Conservation (phyloP, 805 yeast species). For the Cephaloascus fragrans region DNA sequence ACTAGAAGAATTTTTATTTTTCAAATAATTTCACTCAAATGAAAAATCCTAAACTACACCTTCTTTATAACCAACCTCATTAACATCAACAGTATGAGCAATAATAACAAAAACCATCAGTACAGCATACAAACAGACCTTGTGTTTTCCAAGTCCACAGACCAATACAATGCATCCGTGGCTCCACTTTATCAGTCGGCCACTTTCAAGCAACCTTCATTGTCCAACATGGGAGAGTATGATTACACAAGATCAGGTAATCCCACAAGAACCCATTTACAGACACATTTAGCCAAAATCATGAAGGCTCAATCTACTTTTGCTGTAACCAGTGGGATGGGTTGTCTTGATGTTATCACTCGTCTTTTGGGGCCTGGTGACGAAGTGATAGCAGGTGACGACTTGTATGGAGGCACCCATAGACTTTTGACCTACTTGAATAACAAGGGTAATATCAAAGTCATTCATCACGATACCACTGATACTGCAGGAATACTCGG, state of each 20-base stretch:
- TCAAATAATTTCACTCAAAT: too few relatives aligned
- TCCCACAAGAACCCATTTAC: constrained; percentile 80
- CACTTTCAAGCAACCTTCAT: constrained; percentile 77
- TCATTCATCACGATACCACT: constrained; percentile 78
- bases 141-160: constrained; percentile 50
- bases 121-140: constrained; percentile 62
- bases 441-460: constrained; percentile 52
- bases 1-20: too few relatives aligned
- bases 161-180: constrained; percentile 69
- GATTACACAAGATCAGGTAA: constrained; percentile 88
- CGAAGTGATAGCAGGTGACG: constrained; percentile 90
- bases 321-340: constrained; percentile 90
- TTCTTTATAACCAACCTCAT: constrained; percentile 2
- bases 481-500: constrained; percentile 49
- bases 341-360: constrained; percentile 78
- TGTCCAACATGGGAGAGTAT: constrained; percentile 61
- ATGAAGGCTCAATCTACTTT: constrained; percentile 70
- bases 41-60: too few relatives aligned
- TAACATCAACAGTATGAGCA: not conserved
- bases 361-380: constrained; percentile 74
- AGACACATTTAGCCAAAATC: constrained; percentile 65
- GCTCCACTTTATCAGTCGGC: constrained; percentile 91
- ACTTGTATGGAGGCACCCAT: constrained; percentile 90
- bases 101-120: constrained; percentile 13
- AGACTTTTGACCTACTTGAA: constrained; percentile 68